phyloP scores from a whole-genome alignment of 2,329 filamentous ascomycete genomes.

The Claviceps sp. region DNA sequence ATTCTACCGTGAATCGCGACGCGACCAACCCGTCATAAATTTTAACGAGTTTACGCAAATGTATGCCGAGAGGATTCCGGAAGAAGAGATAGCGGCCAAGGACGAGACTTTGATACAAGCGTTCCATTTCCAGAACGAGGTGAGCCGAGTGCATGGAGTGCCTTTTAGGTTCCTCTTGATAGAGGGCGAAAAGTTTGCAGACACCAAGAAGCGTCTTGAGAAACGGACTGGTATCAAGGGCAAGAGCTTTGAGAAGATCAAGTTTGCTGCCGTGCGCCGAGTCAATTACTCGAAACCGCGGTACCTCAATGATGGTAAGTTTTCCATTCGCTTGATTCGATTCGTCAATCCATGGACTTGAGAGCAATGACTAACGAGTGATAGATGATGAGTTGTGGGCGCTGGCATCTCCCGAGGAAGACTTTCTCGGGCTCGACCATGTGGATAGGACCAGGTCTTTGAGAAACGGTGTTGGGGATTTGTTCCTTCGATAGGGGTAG shows the following conservation, averaged over 20 bases:
- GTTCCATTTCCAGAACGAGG: slow-evolving; percentile 88
- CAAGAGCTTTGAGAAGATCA: slow-evolving; percentile 97
- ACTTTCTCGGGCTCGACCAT: slow-evolving; percentile 53
- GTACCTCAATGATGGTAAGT: slow-evolving; percentile 78
- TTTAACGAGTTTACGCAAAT: slow-evolving; percentile 78
- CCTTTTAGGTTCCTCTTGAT: slow-evolving; percentile 85
- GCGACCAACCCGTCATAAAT: slow-evolving; percentile 60
- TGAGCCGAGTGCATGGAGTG: slow-evolving; percentile 69
- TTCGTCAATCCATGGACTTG: background rate
- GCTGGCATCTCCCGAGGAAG: slow-evolving; percentile 38
- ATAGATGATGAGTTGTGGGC: slow-evolving; percentile 47
- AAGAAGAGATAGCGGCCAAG: slow-evolving; percentile 50
- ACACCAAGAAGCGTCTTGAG: slow-evolving; percentile 89
- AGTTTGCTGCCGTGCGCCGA: slow-evolving; percentile 71
- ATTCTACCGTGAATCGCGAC: slow-evolving; percentile 63
- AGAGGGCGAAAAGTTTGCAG: slow-evolving; percentile 74
- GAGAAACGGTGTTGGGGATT: slow-evolving; percentile 47
- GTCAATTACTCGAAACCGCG: slow-evolving; percentile 61
- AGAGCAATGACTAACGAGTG: background rate
- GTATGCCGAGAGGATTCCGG: slow-evolving; percentile 68
- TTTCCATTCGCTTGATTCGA: slow-evolving; percentile 1
- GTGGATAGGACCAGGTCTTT: slow-evolving; percentile 44
- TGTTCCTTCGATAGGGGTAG: slow-evolving; percentile 37
- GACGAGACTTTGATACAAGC: slow-evolving; percentile 55
- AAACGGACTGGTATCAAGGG: slow-evolving; percentile 90